Percentiles rank a stretch among this genome's conserved stretches.
These are phyloP conservation scores for Verbascum thapsus DNA, from an alignment of 257 asterid genomes.

Conservation along the genomic window DNA sequence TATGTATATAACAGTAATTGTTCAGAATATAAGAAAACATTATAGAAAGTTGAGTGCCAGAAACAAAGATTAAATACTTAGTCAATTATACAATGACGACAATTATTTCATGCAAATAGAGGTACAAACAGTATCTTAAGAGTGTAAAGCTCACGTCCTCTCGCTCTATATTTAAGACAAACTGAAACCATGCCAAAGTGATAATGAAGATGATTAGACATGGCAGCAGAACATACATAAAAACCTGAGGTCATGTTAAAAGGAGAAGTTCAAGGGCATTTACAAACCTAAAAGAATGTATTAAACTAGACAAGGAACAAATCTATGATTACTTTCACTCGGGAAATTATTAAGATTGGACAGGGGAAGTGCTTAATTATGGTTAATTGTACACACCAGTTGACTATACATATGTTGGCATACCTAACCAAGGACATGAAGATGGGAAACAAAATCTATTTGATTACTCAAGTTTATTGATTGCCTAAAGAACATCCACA, in stretches of 20 bases:
- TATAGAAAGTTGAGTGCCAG: not conserved
- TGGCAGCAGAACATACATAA: not conserved
- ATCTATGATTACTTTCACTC: not conserved
- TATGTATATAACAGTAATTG: too few species aligned
- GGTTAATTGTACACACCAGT: not conserved
- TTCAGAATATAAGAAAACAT: too few species aligned
- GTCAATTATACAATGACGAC: not conserved
- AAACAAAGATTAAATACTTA: constrained; percentile 5
- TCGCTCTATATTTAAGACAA: not conserved
- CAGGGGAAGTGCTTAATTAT: not conserved
- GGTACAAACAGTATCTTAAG: constrained; percentile 19
- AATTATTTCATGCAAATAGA: not conserved
- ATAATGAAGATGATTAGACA: constrained; percentile 1
- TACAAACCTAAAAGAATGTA: not conserved
- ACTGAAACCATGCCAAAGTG: constrained; percentile 12
- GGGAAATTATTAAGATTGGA: constrained; percentile 5
- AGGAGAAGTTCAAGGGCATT: constrained; percentile 6
- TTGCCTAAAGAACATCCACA: not conserved
- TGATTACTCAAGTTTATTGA: constrained; percentile 5
- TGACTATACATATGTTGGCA: constrained; percentile 5
- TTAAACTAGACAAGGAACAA: constrained; percentile 9
- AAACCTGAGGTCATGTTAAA: constrained; percentile 5
- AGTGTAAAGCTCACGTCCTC: not conserved
- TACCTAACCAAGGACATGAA: constrained; percentile 10
- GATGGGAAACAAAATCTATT: not conserved